Evolutionary conservation across 345 rosid species (phyloP).

Genomic region (Adansonia digitata): DNA sequence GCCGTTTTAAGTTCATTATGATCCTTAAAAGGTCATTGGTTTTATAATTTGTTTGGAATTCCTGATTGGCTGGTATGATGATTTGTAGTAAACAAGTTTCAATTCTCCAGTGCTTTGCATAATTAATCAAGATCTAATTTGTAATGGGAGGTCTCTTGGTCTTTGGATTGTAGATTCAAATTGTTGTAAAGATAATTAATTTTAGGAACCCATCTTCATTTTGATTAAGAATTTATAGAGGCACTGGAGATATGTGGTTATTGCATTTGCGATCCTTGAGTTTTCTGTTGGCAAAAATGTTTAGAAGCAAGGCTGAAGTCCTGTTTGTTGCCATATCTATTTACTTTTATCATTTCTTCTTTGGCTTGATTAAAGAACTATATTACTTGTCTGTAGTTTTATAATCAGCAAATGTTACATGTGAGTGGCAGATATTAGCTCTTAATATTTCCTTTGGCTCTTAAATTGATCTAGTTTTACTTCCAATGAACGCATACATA

Average conservation of each 20-base stretch:
- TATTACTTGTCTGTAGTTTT: too few relatives aligned
- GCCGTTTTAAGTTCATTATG: background rate
- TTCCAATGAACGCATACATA: too few relatives aligned
- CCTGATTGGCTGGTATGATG: background rate
- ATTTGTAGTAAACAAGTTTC: too few relatives aligned
- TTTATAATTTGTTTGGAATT: background rate
- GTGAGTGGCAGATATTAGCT: too few relatives aligned
- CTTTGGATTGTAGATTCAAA: background rate
- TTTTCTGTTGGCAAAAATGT: background rate
- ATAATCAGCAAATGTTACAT: too few relatives aligned
- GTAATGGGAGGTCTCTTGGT: background rate
- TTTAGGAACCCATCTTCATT: background rate
- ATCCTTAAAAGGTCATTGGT: background rate
- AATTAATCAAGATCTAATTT: background rate
- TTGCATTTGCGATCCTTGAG: background rate
- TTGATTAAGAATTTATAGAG: background rate
- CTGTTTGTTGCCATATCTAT: background rate
- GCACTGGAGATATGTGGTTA: background rate
- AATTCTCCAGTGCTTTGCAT: too few relatives aligned
- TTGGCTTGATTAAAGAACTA: too few relatives aligned
- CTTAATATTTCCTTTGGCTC: too few relatives aligned
- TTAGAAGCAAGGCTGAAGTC: background rate
- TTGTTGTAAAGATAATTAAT: background rate
- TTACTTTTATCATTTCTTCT: background rate
- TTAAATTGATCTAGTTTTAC: too few relatives aligned